Evolutionary conservation across 1,284 basidiomycete genomes (phyloP).

Genomic region (Fistulinella staudtii): DNA sequence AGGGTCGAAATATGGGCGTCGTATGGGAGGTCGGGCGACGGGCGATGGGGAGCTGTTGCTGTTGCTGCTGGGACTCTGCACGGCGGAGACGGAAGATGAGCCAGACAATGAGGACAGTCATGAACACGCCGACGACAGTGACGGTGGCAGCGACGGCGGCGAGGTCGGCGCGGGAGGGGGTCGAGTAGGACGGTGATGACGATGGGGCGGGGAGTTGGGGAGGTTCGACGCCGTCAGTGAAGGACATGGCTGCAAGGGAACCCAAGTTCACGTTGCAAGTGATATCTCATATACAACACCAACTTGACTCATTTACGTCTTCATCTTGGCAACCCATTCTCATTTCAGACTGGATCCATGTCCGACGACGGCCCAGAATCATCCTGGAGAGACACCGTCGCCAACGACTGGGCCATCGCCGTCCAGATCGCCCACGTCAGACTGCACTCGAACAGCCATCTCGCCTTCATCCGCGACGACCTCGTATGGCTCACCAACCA

Average conservation of each 20-base stretch:
- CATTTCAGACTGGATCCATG: not conserved
- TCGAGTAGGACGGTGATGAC: slow-evolving; percentile 9
- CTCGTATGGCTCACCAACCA: slow-evolving; percentile 55
- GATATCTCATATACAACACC: too few species aligned
- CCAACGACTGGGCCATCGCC: slow-evolving; percentile 53
- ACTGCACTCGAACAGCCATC: slow-evolving; percentile 47
- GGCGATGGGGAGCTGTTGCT: slow-evolving; percentile 4
- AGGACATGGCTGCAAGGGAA: too few species aligned
- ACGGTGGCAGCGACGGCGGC: slow-evolving; percentile 27
- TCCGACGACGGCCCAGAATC: slow-evolving; percentile 2
- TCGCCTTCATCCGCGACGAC: slow-evolving; percentile 61
- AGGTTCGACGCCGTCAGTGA: not conserved
- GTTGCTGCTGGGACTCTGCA: not conserved
- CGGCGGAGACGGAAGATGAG: slow-evolving; percentile 26
- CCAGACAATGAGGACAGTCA: slow-evolving; percentile 24
- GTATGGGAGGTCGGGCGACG: slow-evolving; percentile 10
- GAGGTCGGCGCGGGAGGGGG: slow-evolving; percentile 15
- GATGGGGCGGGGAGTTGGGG: not conserved
- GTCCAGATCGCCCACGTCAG: slow-evolving; percentile 48
- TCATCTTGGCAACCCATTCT: too few species aligned
- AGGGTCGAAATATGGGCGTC: slow-evolving; percentile 16
- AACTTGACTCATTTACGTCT: too few species aligned
- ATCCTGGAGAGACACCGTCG: slow-evolving; percentile 42
- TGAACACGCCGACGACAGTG: slow-evolving; percentile 24
- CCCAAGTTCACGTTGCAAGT: not conserved